Evolutionary conservation across 208 protist genomes (phyloP), one percentile per base, ranked within the genome.

Genomic region (Phytomonas sp.): DNA sequence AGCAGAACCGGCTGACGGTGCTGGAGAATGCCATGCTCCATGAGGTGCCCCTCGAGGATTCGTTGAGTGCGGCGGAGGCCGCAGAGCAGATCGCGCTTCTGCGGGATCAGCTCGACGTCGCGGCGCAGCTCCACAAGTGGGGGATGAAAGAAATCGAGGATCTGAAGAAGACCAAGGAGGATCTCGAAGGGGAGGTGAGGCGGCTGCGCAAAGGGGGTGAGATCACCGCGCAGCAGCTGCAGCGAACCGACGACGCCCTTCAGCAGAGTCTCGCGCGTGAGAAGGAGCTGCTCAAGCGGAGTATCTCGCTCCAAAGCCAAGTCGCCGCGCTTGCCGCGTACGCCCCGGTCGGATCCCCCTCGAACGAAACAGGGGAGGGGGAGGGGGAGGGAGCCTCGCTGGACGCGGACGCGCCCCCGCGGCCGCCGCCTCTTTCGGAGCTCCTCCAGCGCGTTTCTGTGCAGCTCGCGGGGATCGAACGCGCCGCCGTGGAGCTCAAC

Each of bases 11-110:
- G 61, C 75, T 96, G 11, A 79, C 80, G 11, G 77, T 89, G 26
- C 76, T 91, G 36, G 87, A 93, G 74, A 78, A 81, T 26, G 84
- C 81, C 28, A 60, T 91, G 60, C 83, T 88, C 80, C 86, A 92
- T 59, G 82, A 92, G 6, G 80, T 91, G 0, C 73, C 84, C 3
- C 81, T 82, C 23, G 85, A 90, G 68, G 80, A 92, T 26, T 75
- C 83, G 2, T 53, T 91, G 46, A 84, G 88, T 63, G 82, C 82
- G 26, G 83, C 78, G 0, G 89, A 95, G 74, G 87, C 85, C 1
- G 71, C 79, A 23, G 83, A 89, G 72, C 79, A 85, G 40, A 85
- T 92, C 32, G 74, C 83, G 4, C 67, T 74, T 36, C 73, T 94
- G 43, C 78, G 76, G 17, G 83, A 80, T 23, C 64, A 91, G 65